These are phyloP conservation scores for Galeopsis tetrahit DNA, from an alignment of 257 asterid species.

Conservation along the genomic window DNA sequence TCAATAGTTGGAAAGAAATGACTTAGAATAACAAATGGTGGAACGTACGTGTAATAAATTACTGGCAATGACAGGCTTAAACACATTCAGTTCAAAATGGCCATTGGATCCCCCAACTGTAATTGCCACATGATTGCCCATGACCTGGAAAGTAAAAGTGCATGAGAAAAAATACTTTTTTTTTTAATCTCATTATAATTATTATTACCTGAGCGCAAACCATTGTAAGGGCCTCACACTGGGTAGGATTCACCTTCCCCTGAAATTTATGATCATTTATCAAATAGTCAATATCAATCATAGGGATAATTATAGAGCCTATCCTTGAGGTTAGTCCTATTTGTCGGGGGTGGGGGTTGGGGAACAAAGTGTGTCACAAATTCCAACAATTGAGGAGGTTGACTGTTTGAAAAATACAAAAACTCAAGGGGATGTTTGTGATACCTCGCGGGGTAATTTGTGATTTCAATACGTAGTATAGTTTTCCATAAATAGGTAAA, in stretches of 20 bases:
- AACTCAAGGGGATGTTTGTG: not conserved
- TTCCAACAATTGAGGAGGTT: too few species aligned
- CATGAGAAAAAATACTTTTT: constrained; percentile 12
- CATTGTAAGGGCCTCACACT: constrained; percentile 97
- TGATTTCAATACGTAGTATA: not conserved
- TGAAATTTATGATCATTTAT: constrained; percentile 41
- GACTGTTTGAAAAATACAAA: not conserved
- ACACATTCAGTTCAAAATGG: constrained; percentile 92
- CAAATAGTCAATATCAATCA: not conserved
- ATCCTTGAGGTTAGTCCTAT: not conserved
- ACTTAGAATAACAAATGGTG: constrained; percentile 20
- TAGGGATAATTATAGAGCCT: constrained; percentile 1
- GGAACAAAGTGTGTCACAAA: not conserved
- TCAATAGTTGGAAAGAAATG: constrained; percentile 5
- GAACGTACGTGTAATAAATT: constrained; percentile 79
- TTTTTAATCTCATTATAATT: constrained; percentile 19
- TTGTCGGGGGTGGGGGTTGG: not conserved
- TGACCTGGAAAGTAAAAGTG: constrained; percentile 50
- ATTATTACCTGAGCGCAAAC: constrained; percentile 92
- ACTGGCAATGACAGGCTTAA: constrained; percentile 94
- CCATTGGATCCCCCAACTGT: constrained; percentile 96
- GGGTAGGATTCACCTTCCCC: constrained; percentile 99
- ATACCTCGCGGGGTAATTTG: not conserved
- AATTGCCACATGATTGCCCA: constrained; percentile 96
- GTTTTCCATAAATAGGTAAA: not conserved